Evolutionary conservation across 306 rosid species (phyloP), one percentile per base, ranked within the genome.

Genomic region (Dalbergia cochinchinensis): DNA sequence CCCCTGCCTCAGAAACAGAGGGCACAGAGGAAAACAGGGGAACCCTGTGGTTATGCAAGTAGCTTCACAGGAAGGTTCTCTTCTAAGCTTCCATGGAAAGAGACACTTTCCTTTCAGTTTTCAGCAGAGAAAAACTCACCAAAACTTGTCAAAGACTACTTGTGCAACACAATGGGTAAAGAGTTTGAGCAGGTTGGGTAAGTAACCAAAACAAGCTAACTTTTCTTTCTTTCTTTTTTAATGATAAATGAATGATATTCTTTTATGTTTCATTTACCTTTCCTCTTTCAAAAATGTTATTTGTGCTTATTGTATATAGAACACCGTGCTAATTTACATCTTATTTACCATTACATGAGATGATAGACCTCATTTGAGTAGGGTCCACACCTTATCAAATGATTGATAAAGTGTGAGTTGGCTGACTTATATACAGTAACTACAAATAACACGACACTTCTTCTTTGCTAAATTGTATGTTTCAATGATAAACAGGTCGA

Each of bases 51-150:
- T 6, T 96, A 96, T 85, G 97, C 99, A 11, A 93, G 99, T 60
- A 96, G 99, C 85, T 96, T 96, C 77, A 96, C 96, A 3, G 90
- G 94, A 18, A 89, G 98, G 9, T 96, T 96, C 83, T 91, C 93
- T 3, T 88, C 97, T 6, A 96, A 96, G 68, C 92, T 96, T 41
- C 99, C 98, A 0, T 96, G 98, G 99, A 96, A 96, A 67, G 99
- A 96, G 58, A 92, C 98, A 0, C 94, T 92, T 26, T 92, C 98
- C 8, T 90, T 92, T 61, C 85, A 89, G 47, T 91, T 69, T 69
- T 81, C 91, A 5, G 87, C 89, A 0, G 85, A 88, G 4, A 35
- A 80, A 6, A 78, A 31, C 34, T 65, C 86, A 4, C 50, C 88
- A 26, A 64, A 58, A 2, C 19, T 77, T 6, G 93, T 96, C 67